Conservation (phyloP, 2,329 filamentous ascomycete species). For the Cladosporium sp. region DNA sequence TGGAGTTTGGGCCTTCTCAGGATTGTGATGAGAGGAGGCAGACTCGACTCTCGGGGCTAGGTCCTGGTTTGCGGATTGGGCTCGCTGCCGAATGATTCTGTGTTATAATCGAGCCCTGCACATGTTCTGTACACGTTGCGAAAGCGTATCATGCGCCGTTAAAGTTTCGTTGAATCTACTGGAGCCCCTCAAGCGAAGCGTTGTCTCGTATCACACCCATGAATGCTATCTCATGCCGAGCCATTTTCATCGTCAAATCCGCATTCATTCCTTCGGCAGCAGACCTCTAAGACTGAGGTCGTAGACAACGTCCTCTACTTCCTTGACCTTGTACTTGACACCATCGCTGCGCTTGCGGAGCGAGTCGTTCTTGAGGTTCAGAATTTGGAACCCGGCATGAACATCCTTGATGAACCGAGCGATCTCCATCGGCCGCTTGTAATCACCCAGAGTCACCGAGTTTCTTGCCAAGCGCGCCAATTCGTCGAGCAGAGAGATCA, state of each 20-base stretch:
- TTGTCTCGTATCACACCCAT: neutral
- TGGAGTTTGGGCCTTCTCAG: slow-evolving; percentile 14
- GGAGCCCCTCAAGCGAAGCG: neutral
- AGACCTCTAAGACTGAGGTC: slow-evolving; percentile 84
- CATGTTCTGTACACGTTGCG: slow-evolving; percentile 6
- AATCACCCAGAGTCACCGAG: slow-evolving; percentile 86
- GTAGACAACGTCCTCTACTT: slow-evolving; percentile 96
- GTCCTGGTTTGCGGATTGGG: neutral
- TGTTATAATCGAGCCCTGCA: slow-evolving; percentile 6
- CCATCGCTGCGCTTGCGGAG: slow-evolving; percentile 82
- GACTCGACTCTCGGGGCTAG: slow-evolving; percentile 5
- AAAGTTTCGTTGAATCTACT: no score
- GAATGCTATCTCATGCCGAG: neutral
- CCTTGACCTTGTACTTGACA: slow-evolving; percentile 96
- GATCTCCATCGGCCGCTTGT: slow-evolving; percentile 77
- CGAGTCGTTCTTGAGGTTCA: slow-evolving; percentile 95
- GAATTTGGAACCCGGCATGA: slow-evolving; percentile 90
- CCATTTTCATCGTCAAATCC: neutral
- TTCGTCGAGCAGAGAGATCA: slow-evolving; percentile 85
- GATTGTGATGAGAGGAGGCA: neutral
- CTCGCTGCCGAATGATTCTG: slow-evolving; percentile 3
- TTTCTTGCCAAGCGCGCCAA: slow-evolving; percentile 87
- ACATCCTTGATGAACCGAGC: slow-evolving; percentile 90
- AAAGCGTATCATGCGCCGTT: no score
- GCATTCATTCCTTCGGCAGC: slow-evolving; percentile 20